A percentile compares a stretch with the other conserved stretches of the same genome.
Conservation (phyloP, 495 filamentous ascomycete species). For the Neurospora intermedia region DNA sequence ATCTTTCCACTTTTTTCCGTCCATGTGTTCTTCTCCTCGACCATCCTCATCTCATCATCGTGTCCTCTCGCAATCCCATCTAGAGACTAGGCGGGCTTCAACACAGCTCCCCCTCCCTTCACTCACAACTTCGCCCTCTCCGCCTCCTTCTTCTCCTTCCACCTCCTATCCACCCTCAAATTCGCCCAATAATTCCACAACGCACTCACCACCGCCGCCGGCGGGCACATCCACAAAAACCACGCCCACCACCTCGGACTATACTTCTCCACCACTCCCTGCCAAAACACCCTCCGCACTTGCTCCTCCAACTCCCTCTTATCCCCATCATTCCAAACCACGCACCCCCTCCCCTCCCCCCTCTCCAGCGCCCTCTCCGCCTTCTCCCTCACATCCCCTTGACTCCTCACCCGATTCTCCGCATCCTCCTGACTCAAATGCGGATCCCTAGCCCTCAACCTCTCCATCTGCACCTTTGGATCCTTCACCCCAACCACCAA, state of each 20-base stretch:
- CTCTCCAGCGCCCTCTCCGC: conserved; percentile 56
- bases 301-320: conserved; percentile 54
- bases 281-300: conserved; percentile 41
- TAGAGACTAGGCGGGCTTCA: not conserved
- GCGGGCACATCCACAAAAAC: conserved; percentile 61
- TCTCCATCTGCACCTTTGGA: conserved; percentile 64
- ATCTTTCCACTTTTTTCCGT: not conserved
- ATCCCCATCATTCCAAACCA: conserved; percentile 79
- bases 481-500: conserved; percentile 74
- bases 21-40: not conserved
- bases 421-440: conserved; percentile 71
- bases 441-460: conserved; percentile 60
- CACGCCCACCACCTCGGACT: conserved; percentile 77
- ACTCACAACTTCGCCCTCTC: conserved; percentile 58
- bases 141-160: conserved; percentile 54
- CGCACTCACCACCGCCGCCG: conserved; percentile 53
- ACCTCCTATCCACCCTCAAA: conserved; percentile 52
- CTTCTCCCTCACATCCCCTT: conserved; percentile 77
- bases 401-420: conserved; percentile 66
- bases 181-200: conserved; percentile 58
- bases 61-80: not conserved
- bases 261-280: conserved; percentile 45
- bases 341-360: conserved; percentile 52
- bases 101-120: not conserved
- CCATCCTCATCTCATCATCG: not conserved